phyloP scores from a whole-genome alignment of 2,329 filamentous ascomycete species.

The Sporothrix luriei region DNA sequence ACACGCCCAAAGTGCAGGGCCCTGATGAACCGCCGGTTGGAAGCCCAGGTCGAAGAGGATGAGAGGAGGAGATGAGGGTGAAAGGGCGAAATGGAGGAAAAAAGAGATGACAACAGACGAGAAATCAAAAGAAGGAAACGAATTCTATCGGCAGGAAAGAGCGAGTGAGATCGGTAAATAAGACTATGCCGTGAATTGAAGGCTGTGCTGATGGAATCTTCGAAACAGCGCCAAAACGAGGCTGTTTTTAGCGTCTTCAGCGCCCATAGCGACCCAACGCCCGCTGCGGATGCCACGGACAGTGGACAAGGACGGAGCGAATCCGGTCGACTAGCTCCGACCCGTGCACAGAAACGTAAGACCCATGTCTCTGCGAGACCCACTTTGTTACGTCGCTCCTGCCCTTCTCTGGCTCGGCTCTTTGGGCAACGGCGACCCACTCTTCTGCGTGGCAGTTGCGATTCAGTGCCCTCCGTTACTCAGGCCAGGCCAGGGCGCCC shows the following conservation, averaged over 20 bases:
- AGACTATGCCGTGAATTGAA: neutral
- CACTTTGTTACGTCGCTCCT: slow-evolving; percentile 1
- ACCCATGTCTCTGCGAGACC: neutral
- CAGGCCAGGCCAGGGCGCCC: no score
- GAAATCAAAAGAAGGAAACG: neutral
- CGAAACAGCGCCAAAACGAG: slow-evolving; percentile 27
- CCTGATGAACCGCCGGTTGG: slow-evolving; percentile 5
- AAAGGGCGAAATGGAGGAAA: neutral
- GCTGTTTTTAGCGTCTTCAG: slow-evolving; percentile 24
- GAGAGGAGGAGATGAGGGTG: neutral
- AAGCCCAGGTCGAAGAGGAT: neutral
- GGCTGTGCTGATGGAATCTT: neutral
- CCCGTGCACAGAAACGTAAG: slow-evolving; percentile 8
- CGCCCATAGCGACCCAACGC: neutral
- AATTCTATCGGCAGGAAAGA: neutral
- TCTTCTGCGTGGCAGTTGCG: slow-evolving; percentile 14
- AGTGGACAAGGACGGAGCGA: slow-evolving; percentile 1
- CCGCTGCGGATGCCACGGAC: slow-evolving; percentile 25
- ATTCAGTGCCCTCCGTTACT: neutral
- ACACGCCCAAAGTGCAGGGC: neutral
- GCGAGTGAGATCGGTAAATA: slow-evolving; percentile 11
- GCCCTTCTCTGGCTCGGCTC: neutral
- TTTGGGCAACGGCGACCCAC: slow-evolving; percentile 7
- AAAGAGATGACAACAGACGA: neutral
- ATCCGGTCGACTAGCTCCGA: slow-evolving; percentile 22